These are phyloP conservation scores for Boletellus sp. DNA, from an alignment of 768 basidiomycete species.

Conservation along the genomic window DNA sequence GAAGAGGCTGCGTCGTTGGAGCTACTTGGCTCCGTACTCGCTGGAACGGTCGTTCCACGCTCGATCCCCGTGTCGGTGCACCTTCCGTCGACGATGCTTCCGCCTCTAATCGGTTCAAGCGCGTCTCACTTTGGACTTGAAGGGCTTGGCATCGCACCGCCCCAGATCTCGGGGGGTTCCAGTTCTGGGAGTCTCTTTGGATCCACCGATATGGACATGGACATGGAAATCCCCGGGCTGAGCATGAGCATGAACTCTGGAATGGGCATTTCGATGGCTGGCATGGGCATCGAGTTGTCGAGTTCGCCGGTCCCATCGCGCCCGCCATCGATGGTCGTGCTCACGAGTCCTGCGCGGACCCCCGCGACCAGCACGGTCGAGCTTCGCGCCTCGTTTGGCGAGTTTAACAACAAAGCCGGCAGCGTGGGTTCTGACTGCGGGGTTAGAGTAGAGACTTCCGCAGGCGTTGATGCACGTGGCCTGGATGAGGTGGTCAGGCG, in stretches of 20 bases:
- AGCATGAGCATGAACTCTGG: conserved; percentile 33
- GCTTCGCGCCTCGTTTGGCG: conserved; percentile 61
- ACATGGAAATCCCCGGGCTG: conserved; percentile 34
- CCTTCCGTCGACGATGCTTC: conserved; percentile 41
- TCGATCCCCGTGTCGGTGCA: conserved; percentile 70
- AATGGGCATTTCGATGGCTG: conserved; percentile 30
- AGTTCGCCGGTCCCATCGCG: conserved; percentile 34
- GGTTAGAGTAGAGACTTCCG: conserved; percentile 24
- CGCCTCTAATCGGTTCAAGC: conserved; percentile 17
- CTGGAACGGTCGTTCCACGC: conserved; percentile 40
- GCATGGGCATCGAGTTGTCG: conserved; percentile 27
- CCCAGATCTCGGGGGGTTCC: conserved; percentile 22
- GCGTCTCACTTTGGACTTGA: conserved; percentile 28
- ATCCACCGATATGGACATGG: conserved; percentile 31
- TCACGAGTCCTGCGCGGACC: conserved; percentile 63
- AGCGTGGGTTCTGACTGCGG: conserved; percentile 17
- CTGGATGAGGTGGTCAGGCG: conserved; percentile 71
- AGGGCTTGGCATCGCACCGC: conserved; percentile 25
- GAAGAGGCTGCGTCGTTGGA: conserved; percentile 42
- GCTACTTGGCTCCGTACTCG: conserved; percentile 61
- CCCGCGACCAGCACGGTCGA: conserved; percentile 64
- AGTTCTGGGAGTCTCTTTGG: conserved; percentile 29
- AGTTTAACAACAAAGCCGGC: conserved; percentile 22
- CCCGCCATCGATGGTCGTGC: conserved; percentile 52
- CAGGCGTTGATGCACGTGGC: conserved; percentile 48